Conservation (phyloP, 2,329 filamentous ascomycete species). For the Fusarium mangiferae region DNA sequence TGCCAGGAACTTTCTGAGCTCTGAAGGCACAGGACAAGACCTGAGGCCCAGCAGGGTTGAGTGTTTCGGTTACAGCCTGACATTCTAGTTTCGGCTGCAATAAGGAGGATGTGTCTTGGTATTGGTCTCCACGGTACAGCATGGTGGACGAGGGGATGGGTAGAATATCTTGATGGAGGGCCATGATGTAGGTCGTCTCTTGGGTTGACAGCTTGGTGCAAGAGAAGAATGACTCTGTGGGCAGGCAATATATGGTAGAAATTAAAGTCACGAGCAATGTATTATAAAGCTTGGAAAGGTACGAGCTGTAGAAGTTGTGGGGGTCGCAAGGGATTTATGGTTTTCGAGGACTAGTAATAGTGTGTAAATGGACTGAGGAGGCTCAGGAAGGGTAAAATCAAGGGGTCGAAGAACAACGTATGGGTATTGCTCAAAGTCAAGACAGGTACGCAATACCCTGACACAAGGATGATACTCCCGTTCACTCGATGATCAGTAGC, state of each 20-base stretch:
- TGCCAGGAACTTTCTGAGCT: constrained; percentile 56
- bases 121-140: background rate
- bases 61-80: background rate
- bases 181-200: constrained; percentile 16
- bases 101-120: background rate
- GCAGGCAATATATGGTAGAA: constrained; percentile 1
- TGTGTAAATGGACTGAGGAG: constrained; percentile 27
- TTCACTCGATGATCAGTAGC: constrained; percentile 44
- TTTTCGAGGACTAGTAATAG: constrained; percentile 40
- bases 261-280: constrained; percentile 20
- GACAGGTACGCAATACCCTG: constrained; percentile 30
- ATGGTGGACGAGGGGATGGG: background rate
- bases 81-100: background rate
- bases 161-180: constrained; percentile 7
- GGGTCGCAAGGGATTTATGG: constrained; percentile 49
- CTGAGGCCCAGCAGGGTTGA: background rate
- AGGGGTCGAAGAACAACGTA: constrained; percentile 34
- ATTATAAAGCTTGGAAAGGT: constrained; percentile 22
- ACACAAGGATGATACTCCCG: constrained; percentile 35
- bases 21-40: background rate
- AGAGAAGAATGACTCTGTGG: background rate
- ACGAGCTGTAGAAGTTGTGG: constrained; percentile 37
- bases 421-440: constrained; percentile 30
- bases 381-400: constrained; percentile 37
- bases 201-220: background rate